Evolutionary conservation across 2,329 filamentous ascomycete genomes (phyloP).

Genomic region (Alternaria gaisen): DNA sequence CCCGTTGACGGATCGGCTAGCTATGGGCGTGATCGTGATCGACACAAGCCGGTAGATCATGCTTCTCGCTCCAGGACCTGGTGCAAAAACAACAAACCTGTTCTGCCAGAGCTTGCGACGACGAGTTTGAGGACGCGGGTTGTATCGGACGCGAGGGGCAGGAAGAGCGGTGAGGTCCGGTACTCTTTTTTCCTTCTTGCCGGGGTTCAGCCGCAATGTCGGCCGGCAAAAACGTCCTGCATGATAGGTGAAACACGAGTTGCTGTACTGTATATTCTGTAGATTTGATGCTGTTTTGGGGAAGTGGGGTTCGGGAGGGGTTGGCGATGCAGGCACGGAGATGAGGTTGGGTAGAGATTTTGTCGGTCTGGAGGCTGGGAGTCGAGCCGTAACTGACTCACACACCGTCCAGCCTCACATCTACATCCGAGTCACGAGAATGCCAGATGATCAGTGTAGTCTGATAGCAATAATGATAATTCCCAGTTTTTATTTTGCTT

Average conservation of each 20-base stretch:
- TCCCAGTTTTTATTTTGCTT: slow-evolving; percentile 1
- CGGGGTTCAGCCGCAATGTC: not conserved
- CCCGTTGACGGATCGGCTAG: slow-evolving; percentile 1
- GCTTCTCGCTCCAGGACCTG: not conserved
- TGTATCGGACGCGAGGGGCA: not conserved
- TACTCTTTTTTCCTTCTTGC: not conserved
- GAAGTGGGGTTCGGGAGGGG: not conserved
- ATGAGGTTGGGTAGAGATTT: not conserved
- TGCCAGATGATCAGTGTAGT: not conserved
- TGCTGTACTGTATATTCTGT: not conserved
- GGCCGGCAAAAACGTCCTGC: not conserved
- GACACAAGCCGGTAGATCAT: slow-evolving; percentile 5
- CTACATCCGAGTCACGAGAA: not conserved
- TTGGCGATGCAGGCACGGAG: slow-evolving; percentile 5
- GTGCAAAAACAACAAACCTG: not conserved
- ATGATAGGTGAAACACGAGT: not conserved
- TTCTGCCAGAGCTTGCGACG: not conserved
- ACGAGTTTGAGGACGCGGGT: not conserved
- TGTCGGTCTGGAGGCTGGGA: not conserved
- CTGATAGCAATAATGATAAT: slow-evolving; percentile 16
- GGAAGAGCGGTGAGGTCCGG: not conserved
- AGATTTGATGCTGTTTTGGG: not conserved
- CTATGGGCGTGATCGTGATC: slow-evolving; percentile 1
- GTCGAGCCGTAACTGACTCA: not conserved
- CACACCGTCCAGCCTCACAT: not conserved